Conservation (phyloP, 176 grass and related monocot species). For the Oropetium thomaeum region DNA sequence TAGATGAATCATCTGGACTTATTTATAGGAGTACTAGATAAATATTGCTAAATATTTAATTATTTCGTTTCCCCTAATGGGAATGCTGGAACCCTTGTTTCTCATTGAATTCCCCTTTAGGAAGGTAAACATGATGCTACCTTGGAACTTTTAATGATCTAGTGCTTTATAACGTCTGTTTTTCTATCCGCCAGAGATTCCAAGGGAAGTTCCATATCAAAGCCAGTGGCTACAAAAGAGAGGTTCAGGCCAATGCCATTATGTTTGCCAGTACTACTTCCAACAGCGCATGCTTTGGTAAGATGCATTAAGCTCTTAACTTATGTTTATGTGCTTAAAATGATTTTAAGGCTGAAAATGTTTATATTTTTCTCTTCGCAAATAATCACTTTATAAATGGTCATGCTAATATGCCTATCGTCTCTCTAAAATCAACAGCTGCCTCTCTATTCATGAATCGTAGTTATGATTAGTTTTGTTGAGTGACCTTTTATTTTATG, state of each 20-base stretch:
- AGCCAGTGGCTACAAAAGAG: constrained; percentile 60
- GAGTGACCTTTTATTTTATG: constrained; percentile 1
- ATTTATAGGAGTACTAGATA: too few species aligned
- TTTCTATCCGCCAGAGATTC: constrained; percentile 47
- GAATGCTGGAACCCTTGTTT: too few species aligned
- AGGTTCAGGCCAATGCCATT: constrained; percentile 87
- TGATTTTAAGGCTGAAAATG: not conserved
- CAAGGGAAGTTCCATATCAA: constrained; percentile 55
- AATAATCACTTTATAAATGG: constrained; percentile 19
- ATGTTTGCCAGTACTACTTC: constrained; percentile 78
- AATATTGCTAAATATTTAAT: too few species aligned
- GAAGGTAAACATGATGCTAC: not conserved
- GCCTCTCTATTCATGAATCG: not conserved
- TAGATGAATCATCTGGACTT: too few species aligned
- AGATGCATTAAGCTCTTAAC: constrained; percentile 18
- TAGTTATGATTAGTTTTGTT: constrained; percentile 22
- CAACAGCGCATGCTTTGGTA: constrained; percentile 89
- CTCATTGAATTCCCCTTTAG: not conserved
- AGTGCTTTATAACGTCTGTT: constrained; percentile 29
- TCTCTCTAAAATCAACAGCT: not conserved
- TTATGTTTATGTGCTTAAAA: not conserved
- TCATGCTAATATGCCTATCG: not conserved
- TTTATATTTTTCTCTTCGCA: constrained; percentile 18
- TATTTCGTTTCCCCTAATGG: not conserved
- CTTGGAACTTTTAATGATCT: constrained; percentile 1